A percentile compares a stretch with the other conserved stretches of the same genome.
Evolutionary conservation across 192 early-diverging fungal genomes (phyloP).

Genomic region (Backusella macrospora): DNA sequence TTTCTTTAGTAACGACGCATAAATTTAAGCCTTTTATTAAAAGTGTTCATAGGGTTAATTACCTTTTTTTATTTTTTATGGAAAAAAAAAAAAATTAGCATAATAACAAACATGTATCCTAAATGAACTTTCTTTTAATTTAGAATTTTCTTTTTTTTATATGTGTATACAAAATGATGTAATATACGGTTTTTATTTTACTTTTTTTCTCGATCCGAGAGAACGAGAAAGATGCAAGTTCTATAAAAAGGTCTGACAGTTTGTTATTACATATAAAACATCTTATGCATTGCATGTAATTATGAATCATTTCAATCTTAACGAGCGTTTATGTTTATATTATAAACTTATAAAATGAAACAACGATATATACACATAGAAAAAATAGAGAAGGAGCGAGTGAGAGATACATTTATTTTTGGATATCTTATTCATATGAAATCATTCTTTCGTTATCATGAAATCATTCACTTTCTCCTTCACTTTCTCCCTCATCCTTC

Average conservation of each 20-base stretch:
- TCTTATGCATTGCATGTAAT: too few relatives aligned
- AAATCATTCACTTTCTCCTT: too few relatives aligned
- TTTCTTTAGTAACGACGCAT: neutral
- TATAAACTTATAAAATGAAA: neutral
- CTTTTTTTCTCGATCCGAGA: too few relatives aligned
- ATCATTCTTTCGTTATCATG: too few relatives aligned
- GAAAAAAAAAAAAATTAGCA: neutral
- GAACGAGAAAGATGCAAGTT: too few relatives aligned
- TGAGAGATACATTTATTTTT: neutral
- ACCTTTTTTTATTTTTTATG: too few relatives aligned
- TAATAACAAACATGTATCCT: neutral
- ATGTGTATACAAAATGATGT: neutral
- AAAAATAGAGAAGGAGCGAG: neutral
- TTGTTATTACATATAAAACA: too few relatives aligned
- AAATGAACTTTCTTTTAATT: neutral
- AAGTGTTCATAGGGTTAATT: too few relatives aligned
- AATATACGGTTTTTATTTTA: neutral
- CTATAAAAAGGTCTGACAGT: too few relatives aligned
- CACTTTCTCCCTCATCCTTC: too few relatives aligned
- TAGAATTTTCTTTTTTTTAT: neutral
- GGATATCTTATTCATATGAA: too few relatives aligned
- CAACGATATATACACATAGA: neutral
- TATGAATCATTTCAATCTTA: neutral
- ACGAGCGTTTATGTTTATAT: conserved; percentile 7
- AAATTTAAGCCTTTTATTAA: neutral